phyloP scores from a whole-genome alignment of 148 eudicot species.

The Polygonum aviculare region DNA sequence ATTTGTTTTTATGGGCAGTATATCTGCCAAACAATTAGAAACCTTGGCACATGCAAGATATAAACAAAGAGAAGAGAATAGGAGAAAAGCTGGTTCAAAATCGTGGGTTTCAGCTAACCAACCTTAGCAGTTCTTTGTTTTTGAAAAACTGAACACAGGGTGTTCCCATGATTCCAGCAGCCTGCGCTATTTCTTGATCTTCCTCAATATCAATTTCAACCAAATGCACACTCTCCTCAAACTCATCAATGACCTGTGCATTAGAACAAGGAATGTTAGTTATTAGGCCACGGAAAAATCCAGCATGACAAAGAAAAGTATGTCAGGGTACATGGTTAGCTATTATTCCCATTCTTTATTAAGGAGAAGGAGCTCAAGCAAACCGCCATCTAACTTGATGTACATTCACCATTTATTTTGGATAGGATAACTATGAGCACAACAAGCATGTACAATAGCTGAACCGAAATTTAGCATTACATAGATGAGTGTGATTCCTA shows the following conservation, averaged over 20 bases:
- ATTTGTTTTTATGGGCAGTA: too few relatives aligned
- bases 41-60: not conserved
- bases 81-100: not conserved
- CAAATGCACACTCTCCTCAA: slow-evolving; percentile 65
- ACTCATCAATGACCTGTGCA: slow-evolving; percentile 93
- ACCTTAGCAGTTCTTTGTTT: slow-evolving; percentile 94
- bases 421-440: not conserved
- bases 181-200: slow-evolving; percentile 96
- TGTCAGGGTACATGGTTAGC: not conserved
- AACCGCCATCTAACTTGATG: not conserved
- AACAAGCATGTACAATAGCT: not conserved
- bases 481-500: not conserved
- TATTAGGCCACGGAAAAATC: not conserved
- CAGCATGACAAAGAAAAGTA: not conserved
- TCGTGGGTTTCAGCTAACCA: slow-evolving; percentile 16
- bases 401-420: not conserved
- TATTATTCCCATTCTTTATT: not conserved
- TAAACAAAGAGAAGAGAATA: not conserved
- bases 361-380: not conserved
- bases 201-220: slow-evolving; percentile 96
- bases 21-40: not conserved
- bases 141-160: slow-evolving; percentile 98
- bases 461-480: not conserved
- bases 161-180: slow-evolving; percentile 98
- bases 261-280: not conserved